Percentiles rank a stretch among this genome's conserved stretches.
Conservation (phyloP, 352 stramenopile species). For the Globisporangium okanoganense region DNA sequence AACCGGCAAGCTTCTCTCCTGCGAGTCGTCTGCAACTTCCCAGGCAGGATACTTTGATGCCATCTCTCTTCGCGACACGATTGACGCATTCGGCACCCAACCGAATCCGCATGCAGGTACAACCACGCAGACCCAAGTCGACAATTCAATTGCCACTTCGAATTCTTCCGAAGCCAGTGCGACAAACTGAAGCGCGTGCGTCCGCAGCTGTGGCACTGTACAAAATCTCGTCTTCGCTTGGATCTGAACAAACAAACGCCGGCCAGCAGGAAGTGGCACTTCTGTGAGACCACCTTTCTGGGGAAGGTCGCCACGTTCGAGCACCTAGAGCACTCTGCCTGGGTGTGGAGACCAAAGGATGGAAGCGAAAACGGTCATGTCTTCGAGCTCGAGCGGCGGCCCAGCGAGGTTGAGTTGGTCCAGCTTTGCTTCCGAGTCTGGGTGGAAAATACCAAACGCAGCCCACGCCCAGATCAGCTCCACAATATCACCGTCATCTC, state of each 20-base stretch:
- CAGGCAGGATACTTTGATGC: constrained; percentile 4
- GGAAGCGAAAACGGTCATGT: constrained; percentile 9
- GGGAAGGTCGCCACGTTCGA: constrained; percentile 18
- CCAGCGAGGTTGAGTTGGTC: constrained; percentile 28
- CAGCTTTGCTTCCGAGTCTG: constrained; percentile 25
- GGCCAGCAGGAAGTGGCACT: constrained; percentile 16
- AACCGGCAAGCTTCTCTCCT: constrained; percentile 6
- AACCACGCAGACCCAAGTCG: constrained; percentile 30
- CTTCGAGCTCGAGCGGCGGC: constrained; percentile 16
- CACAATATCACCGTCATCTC: constrained; percentile 6
- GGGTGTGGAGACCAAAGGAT: constrained; percentile 21
- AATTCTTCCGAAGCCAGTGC: constrained; percentile 23
- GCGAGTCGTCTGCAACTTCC: neutral
- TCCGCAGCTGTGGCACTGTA: constrained; percentile 3
- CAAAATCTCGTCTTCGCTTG: constrained; percentile 22
- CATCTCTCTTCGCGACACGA: constrained; percentile 4
- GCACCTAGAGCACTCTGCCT: constrained; percentile 15
- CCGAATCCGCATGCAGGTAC: constrained; percentile 29
- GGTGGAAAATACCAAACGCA: constrained; percentile 37
- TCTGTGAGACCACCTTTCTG: constrained; percentile 23
- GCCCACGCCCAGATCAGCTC: constrained; percentile 36
- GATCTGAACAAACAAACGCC: constrained; percentile 21
- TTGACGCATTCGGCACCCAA: constrained; percentile 16
- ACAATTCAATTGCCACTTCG: constrained; percentile 27
- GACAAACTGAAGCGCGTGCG: neutral